A percentile compares a stretch with the other conserved stretches of the same genome.
Conservation (phyloP, 495 filamentous ascomycete species). For the Aspergillus nanangensis region DNA sequence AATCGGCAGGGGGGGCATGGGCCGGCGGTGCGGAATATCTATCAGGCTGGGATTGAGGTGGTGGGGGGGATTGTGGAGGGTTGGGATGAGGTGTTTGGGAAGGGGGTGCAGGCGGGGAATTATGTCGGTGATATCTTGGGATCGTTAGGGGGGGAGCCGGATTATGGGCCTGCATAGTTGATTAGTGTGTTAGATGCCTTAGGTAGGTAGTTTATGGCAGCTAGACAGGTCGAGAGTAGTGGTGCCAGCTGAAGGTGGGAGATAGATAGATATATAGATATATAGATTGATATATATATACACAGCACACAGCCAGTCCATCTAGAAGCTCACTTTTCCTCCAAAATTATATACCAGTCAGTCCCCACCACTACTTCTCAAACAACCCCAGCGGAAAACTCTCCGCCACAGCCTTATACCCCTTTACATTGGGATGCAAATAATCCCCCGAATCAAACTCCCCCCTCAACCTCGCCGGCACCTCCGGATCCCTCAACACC, state of each 20-base stretch:
- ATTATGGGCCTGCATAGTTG: constrained; percentile 57
- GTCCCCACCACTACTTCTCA: neutral
- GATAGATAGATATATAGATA: too few species aligned
- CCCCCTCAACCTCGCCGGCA: constrained; percentile 35
- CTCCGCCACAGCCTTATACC: constrained; percentile 59
- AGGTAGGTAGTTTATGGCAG: neutral
- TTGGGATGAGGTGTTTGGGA: constrained; percentile 56
- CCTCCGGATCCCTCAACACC: constrained; percentile 47
- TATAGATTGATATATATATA: too few species aligned
- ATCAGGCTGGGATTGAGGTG: constrained; percentile 61
- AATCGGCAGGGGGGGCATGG: constrained; percentile 55
- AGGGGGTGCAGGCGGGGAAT: constrained; percentile 58
- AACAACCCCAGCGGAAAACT: constrained; percentile 57
- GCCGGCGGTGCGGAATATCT: constrained; percentile 60
- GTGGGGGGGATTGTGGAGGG: constrained; percentile 58
- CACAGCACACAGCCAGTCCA: too few species aligned
- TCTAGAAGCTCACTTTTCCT: too few species aligned
- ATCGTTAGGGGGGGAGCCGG: constrained; percentile 57
- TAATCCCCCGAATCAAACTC: constrained; percentile 65
- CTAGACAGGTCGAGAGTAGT: too few species aligned
- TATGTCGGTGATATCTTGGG: constrained; percentile 74
- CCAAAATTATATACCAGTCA: too few species aligned
- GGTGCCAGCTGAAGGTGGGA: too few species aligned
- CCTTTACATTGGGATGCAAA: constrained; percentile 64
- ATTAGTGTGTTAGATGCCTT: too few species aligned